These are phyloP conservation scores for Cystobasidium onofrii DNA, from an alignment of 768 basidiomycete genomes.

Conservation along the genomic window DNA sequence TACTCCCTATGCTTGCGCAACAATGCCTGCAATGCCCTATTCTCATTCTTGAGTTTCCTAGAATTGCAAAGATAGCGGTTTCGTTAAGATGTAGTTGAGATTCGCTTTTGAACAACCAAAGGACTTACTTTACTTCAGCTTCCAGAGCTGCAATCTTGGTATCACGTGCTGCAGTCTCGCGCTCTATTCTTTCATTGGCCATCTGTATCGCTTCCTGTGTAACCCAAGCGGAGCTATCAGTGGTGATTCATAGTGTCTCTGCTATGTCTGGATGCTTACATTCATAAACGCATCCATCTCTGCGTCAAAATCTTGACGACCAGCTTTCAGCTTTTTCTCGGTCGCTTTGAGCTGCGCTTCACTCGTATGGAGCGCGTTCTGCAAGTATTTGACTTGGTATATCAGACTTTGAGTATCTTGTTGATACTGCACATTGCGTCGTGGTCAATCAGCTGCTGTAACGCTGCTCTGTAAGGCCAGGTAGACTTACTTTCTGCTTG, in stretches of 20 bases:
- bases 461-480: too few species aligned
- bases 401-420: background rate
- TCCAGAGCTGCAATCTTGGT: constrained; percentile 20
- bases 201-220: constrained; percentile 14
- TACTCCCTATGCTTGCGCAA: constrained; percentile 22
- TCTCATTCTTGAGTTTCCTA: constrained; percentile 4
- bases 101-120: too few species aligned
- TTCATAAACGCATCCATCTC: constrained; percentile 13
- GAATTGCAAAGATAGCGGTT: too few species aligned
- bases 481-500: background rate
- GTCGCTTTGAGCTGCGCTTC: background rate
- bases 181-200: constrained; percentile 21
- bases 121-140: constrained; percentile 3
- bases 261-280: background rate
- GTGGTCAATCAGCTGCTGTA: constrained; percentile 1
- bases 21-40: constrained; percentile 4
- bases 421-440: background rate
- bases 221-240: background rate
- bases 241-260: background rate
- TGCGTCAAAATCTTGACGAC: background rate
- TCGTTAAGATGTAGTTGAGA: too few species aligned
- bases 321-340: background rate
- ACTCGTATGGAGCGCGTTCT: background rate
- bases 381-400: background rate
- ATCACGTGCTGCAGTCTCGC: background rate